Evolutionary conservation across 2,329 filamentous ascomycete species (phyloP).

Genomic region (Penicillium paneum): DNA sequence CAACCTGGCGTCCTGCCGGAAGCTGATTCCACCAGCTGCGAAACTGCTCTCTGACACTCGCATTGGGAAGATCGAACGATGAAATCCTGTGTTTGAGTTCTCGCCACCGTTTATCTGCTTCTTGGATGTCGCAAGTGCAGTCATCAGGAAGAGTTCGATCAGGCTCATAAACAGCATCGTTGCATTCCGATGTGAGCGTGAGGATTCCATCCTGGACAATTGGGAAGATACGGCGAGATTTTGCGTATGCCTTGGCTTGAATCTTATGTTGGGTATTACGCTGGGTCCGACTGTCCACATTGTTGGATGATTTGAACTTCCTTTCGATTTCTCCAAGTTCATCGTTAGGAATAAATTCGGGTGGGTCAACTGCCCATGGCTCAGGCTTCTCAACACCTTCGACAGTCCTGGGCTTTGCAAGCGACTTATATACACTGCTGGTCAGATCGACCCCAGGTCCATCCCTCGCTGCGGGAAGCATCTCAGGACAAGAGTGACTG

Average conservation of each 20-base stretch:
- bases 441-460: constrained; percentile 28
- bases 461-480: constrained; percentile 22
- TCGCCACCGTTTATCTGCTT: background rate
- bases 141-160: background rate
- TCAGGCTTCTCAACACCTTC: background rate
- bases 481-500: constrained; percentile 15
- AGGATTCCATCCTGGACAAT: background rate
- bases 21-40: constrained; percentile 24
- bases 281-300: background rate
- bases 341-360: background rate
- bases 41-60: constrained; percentile 1
- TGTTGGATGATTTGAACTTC: background rate
- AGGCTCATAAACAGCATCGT: background rate
- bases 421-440: constrained; percentile 19
- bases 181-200: background rate
- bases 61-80: background rate
- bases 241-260: constrained; percentile 1
- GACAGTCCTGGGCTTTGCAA: constrained; percentile 6
- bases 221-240: background rate
- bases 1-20: constrained; percentile 14
- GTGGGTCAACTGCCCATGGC: background rate
- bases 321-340: background rate
- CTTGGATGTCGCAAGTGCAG: background rate
- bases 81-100: background rate
- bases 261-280: background rate